Evolutionary conservation across 2,329 filamentous ascomycete genomes (phyloP), one percentile per base, ranked within the genome.

Genomic region (Cladosporium sp.): DNA sequence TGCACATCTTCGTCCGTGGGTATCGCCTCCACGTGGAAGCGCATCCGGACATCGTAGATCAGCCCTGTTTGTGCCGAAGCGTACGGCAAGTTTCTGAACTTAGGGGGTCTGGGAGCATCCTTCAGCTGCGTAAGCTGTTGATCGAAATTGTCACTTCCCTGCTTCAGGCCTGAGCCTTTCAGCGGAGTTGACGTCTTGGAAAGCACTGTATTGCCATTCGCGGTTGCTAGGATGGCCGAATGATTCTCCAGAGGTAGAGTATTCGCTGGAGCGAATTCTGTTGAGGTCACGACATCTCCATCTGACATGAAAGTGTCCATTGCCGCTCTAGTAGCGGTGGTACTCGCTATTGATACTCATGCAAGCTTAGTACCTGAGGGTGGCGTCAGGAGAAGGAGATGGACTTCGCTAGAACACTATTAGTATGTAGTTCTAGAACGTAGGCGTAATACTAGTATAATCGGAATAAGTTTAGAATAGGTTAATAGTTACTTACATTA

Each of bases 41-140:
- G 89, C 93, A 98, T 98, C 32, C 92, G 83, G 53, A 89, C 84
- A 72, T 98, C 93, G 67, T 97, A 98, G 59, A 78, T 73, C 2
- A 78, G 64, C 0, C 75, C 75, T 8, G 75, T 75, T 55, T 66
- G 66, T 3, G 61, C 60, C 0, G 67, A 68, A 3, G 66, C 60
- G 53, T 73, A 71, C 2, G 70, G 69, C 9, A 72, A 58, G 2
- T 58, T 49, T n/a, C 62, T 49, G 53, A 67, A 73, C 52, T 67
- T 71, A 22, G 65, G 56, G 16, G 61, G 63, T 22, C 58, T 58
- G 2, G 65, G 65, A 2, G 50, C 56, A 49, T 66, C 63, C 35
- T 60, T 54, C 18, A 58, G 52, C 14, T 54, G 54, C 16, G 58
- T 52, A 8, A 64, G 53, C 22, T 57, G 55, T 6, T 56, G 49